Percentiles rank a stretch among this genome's conserved stretches.
These are phyloP conservation scores for Talaromyces albobiverticillius DNA, from an alignment of 2,329 filamentous ascomycete species.

Conservation along the genomic window DNA sequence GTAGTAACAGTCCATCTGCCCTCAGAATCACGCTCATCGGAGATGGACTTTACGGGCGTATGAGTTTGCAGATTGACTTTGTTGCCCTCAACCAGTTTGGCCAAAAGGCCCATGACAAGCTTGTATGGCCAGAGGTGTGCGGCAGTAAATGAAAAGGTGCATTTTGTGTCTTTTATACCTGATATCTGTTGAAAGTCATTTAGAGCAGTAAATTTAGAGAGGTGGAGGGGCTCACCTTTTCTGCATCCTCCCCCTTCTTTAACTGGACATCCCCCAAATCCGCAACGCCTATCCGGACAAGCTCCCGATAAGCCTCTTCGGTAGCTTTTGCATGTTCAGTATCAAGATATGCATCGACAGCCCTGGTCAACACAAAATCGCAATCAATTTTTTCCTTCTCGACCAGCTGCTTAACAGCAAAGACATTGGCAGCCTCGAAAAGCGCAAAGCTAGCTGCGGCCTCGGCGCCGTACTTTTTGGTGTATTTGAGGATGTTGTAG, in stretches of 20 bases:
- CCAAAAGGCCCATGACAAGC: slow-evolving; percentile 69
- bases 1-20: slow-evolving; percentile 64
- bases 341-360: slow-evolving; percentile 38
- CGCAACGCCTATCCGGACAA: slow-evolving; percentile 25
- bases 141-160: slow-evolving; percentile 31
- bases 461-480: slow-evolving; percentile 31
- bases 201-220: too few species aligned
- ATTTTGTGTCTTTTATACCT: slow-evolving; percentile 35
- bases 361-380: slow-evolving; percentile 38
- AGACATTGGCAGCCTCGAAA: slow-evolving; percentile 41
- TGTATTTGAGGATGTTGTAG: slow-evolving; percentile 31
- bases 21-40: slow-evolving; percentile 19
- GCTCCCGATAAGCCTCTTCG: slow-evolving; percentile 24
- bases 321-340: slow-evolving; percentile 30
- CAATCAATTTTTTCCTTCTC: slow-evolving; percentile 43
- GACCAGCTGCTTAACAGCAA: slow-evolving; percentile 36
- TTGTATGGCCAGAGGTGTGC: slow-evolving; percentile 65
- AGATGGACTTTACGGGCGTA: slow-evolving; percentile 43
- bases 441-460: slow-evolving; percentile 37
- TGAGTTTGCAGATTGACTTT: slow-evolving; percentile 55
- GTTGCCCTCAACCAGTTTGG: slow-evolving; percentile 54
- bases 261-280: slow-evolving; percentile 27
- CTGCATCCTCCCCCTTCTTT: slow-evolving; percentile 22
- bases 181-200: slow-evolving; percentile 21
- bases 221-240: slow-evolving; percentile 19